These are phyloP conservation scores for Botryotinia convoluta DNA, from an alignment of 2,329 filamentous ascomycete species.

Conservation along the genomic window DNA sequence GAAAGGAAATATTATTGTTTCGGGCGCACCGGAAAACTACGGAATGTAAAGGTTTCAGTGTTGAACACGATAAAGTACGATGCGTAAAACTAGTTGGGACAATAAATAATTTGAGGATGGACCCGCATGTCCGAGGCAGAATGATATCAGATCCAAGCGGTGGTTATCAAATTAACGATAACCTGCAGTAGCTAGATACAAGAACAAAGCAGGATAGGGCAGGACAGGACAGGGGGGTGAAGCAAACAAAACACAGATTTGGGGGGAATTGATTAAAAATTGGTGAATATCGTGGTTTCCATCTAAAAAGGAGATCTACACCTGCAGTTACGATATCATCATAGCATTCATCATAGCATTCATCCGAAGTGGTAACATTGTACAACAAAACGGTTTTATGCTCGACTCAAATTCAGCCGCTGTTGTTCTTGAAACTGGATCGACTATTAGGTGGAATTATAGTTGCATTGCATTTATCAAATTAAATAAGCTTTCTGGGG, in stretches of 20 bases:
- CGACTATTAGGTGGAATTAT: background rate
- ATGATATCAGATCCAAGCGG: conserved; percentile 2
- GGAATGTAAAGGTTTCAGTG: conserved; percentile 15
- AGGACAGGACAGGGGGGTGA: background rate
- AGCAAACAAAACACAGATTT: background rate
- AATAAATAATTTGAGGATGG: background rate
- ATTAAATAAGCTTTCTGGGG: conserved; percentile 13
- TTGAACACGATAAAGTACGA: conserved; percentile 7
- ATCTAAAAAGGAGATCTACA: background rate
- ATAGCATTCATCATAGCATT: background rate
- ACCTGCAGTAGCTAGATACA: background rate
- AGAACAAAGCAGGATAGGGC: background rate
- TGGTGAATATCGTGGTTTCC: background rate
- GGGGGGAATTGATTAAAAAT: background rate
- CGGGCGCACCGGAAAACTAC: conserved; percentile 17
- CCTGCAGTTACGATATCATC: background rate
- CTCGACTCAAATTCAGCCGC: background rate
- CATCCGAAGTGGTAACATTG: background rate
- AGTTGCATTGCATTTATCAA: conserved; percentile 5
- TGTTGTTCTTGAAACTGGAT: background rate
- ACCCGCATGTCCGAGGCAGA: conserved; percentile 4
- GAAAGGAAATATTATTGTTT: conserved; percentile 10
- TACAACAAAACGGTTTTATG: background rate
- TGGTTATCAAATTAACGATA: background rate
- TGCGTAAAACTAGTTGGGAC: background rate